Base-by-base conservation (phyloP, 1,139 yeast species). In the Kurtzmaniella quercitrusa region DNA sequence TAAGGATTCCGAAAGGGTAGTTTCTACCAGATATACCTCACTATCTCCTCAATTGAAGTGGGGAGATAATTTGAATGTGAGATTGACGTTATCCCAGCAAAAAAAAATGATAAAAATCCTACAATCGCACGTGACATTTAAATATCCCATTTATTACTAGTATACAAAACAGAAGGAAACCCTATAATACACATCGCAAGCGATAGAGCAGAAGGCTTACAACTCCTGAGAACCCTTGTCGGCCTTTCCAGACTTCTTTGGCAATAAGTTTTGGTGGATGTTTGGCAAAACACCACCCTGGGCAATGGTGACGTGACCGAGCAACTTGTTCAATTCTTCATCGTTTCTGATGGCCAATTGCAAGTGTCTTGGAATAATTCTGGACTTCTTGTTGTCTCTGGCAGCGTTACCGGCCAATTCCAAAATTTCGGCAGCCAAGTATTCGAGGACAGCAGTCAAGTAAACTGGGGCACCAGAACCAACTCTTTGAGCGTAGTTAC, bases 401-500 rank as follows among this genome's bases (percentile, higher is more conserved):
- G 98, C 97, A 51, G 98, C 98, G 73, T 91, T 93, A 79, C 98
- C 98, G 51, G 98, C 98, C 77, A 91, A 83, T 77, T 91, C 98
- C 59, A 91, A 81, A 55, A 91, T 90, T 82, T 91, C 98, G 55
- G 97, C 97, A 57, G 97, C 91, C 65, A 91, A 79, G 70, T 91
- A 91, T 74, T 91, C 98, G 59, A 91, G 82, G 48, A 91, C 98
- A 41, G 98, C 95, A 56, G 98, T 93, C 60, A 91, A 79, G 76
- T 90, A 91, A 54, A 91, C 94, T 71, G 94, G 94, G 60, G 95
- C 95, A 80, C 96, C 97, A 57, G 97, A 91, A 82, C 98, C 98
- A 62, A 91, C 85, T 81, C 98, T 87, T 79, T 91, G 97, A 61
- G 97, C 97, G 77, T 91, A 91, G 84, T 91, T 91, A 66, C 98